Base-by-base conservation (phyloP, 108 stramenopile species). In the Fragilaria crotonensis region DNA sequence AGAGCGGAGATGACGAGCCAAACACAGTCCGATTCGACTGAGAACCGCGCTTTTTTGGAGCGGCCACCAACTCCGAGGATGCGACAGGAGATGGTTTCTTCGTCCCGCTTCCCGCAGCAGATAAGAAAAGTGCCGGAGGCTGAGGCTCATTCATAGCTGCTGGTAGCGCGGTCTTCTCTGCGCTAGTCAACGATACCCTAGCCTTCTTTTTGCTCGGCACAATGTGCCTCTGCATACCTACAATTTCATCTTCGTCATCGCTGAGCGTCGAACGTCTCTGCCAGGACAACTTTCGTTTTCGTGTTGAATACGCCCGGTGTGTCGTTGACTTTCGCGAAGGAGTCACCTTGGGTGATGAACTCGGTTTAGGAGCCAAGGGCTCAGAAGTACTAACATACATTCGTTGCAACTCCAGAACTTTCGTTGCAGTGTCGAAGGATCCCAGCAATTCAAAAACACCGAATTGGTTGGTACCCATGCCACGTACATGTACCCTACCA, bases 381-480 rank as follows among this genome's bases (percentile, higher is more conserved):
- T 36, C n/a, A 32, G 33, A 5, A 56, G 73, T 25, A 52, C 55
- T 20, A 60, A 87, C 83, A 57, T 92, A 92, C 62, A 85, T 78
- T 49, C 83, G 62, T 49, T 89, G 87, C 50, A 77, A 83, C 45
- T 79, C 68, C 65, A 92, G 45, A 0, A 76, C 33, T 19, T 55
- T 71, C 0, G 78, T 68, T 18, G 58, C 50, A 22, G 61, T 49
- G 62, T 89, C 66, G 5, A 75, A 79, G 51, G 76, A 75, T 5
- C 90, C 90, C 0, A 88, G 57, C 32, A 92, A 68, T 67, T 92
- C 90, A 73, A 87, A 92, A 2, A 78, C 83, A 1, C 90, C 90
- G 51, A 85, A 92, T 44, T 77, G 83, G 60, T 92, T 92, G 2
- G 75, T 64, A 1, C 90, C 90, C 23, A 55, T 76, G 19, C 89